Percentiles rank a stretch among this genome's conserved stretches.
These are phyloP conservation scores for Phytophthora sansomeana DNA, from an alignment of 352 stramenopile genomes.

Conservation along the genomic window DNA sequence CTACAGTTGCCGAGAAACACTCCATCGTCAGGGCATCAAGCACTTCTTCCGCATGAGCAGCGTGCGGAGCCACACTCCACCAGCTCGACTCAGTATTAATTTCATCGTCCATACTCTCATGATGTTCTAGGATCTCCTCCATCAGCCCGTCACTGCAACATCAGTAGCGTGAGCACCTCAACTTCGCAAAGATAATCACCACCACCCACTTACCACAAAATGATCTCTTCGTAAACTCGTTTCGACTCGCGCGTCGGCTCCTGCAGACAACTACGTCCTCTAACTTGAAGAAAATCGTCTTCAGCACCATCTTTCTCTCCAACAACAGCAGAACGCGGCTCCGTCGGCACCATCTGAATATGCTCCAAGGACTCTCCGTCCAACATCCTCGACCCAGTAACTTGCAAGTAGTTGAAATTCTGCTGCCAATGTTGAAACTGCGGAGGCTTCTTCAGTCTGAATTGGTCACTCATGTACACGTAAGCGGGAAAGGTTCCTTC, in stretches of 20 bases:
- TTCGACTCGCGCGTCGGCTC: slow-evolving; percentile 9
- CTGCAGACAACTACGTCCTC: slow-evolving; percentile 26
- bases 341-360: slow-evolving; percentile 37
- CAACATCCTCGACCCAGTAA: slow-evolving; percentile 38
- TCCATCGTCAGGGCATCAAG: slow-evolving; percentile 50
- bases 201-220: slow-evolving; percentile 19
- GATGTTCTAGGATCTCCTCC: slow-evolving; percentile 48
- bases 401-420: slow-evolving; percentile 55
- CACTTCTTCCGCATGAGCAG: slow-evolving; percentile 40
- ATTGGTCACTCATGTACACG: slow-evolving; percentile 61
- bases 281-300: slow-evolving; percentile 15
- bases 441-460: slow-evolving; percentile 48
- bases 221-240: slow-evolving; percentile 22
- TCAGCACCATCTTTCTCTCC: not conserved
- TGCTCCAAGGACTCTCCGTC: slow-evolving; percentile 46
- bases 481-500: slow-evolving; percentile 36
- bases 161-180: not conserved
- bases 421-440: slow-evolving; percentile 56
- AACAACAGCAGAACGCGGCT: not conserved
- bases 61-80: slow-evolving; percentile 25
- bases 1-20: slow-evolving; percentile 37
- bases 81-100: not conserved
- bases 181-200: not conserved
- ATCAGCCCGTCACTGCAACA: slow-evolving; percentile 49
- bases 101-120: slow-evolving; percentile 23